Evolutionary conservation across 2,329 filamentous ascomycete genomes (phyloP), one percentile per base, ranked within the genome.

Genomic region (Phialemoniopsis sp.): DNA sequence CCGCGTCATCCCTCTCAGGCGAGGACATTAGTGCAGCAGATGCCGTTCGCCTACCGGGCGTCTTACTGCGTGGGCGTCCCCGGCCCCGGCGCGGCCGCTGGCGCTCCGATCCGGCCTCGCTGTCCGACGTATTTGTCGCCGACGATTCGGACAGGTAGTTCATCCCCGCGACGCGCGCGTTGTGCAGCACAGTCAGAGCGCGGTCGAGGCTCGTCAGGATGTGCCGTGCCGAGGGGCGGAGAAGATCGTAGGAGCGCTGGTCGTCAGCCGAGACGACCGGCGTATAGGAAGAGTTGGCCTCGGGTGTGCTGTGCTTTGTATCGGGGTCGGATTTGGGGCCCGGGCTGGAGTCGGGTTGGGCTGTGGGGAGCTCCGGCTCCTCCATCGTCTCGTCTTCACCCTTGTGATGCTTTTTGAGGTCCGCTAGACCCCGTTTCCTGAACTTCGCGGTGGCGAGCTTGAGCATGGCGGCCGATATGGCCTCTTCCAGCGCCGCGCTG

Each of bases 211-310:
- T 77, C 2, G 70, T 63, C 8, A 95, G 68, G 13, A 90, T 74
- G 47, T 87, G 82, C n/a, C 82, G 72, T 10, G 86, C 73, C 0
- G 78, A 73, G 0, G 89, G 87, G 1, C 73, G 72, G 13, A 95
- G 65, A 5, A 94, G 66, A 2, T 62, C 57, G 42, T 73, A 67
- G 1, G 87, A 86, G 35, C 70, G 57, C 2, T 85, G 80, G 48
- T 95, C 89, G 50, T 95, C 83, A 2, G 79, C 73, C 8, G 85
- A 74, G 5, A 87, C 61, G 3, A 73, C 67, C 0, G 85, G 78
- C 10, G 60, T 58, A 28, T 67, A 64, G 0, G 56, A 57, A 37
- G 17, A 12, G 7, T 14, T 13, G 8, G 15, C 16, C n/a, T 31
- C 19, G 13, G 15, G 14, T 18, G 21, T 10, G 21, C 21, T 13